Percentiles rank a stretch among this genome's conserved stretches.
Conservation (phyloP, 2,329 filamentous ascomycete genomes). For the Lasiodiplodia theobromae region DNA sequence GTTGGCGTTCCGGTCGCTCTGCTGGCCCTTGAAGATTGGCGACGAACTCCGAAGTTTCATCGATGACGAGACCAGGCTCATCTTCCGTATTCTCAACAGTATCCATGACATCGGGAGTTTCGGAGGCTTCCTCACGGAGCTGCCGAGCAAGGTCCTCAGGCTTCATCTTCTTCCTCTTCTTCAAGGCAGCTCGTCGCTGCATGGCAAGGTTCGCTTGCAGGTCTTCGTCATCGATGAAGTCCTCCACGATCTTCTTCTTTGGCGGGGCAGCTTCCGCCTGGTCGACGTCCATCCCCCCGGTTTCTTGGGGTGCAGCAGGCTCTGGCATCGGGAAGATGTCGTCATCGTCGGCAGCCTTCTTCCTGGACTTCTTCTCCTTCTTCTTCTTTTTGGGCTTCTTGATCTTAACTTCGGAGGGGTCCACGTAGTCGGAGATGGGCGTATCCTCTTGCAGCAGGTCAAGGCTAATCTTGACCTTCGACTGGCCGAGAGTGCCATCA, state of each 20-base stretch:
- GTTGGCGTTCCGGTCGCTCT: conserved; percentile 50
- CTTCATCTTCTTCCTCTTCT: conserved; percentile 86
- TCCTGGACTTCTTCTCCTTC: conserved; percentile 77
- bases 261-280: conserved; percentile 38
- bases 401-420: conserved; percentile 85
- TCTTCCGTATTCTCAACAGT: conserved; percentile 65
- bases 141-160: conserved; percentile 88
- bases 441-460: conserved; percentile 69
- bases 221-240: conserved; percentile 90
- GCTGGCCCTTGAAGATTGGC: conserved; percentile 78
- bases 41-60: conserved; percentile 95
- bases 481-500: conserved; percentile 59
- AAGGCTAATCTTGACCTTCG: conserved; percentile 77
- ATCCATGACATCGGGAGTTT: conserved; percentile 59
- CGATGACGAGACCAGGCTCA: conserved; percentile 80
- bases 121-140: conserved; percentile 68
- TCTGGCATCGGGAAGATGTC: conserved; percentile 53
- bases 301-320: conserved; percentile 35
- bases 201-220: conserved; percentile 83
- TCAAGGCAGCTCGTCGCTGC: conserved; percentile 83
- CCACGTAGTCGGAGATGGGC: conserved; percentile 85
- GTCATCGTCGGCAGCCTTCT: conserved; percentile 71
- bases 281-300: conserved; percentile 79
- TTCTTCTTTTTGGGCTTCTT: conserved; percentile 84
- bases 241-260: conserved; percentile 66